A percentile compares a stretch with the other conserved stretches of the same genome.
These are phyloP conservation scores for Massariosphaeria phaeospora DNA, from an alignment of 495 filamentous ascomycete species.

Conservation along the genomic window DNA sequence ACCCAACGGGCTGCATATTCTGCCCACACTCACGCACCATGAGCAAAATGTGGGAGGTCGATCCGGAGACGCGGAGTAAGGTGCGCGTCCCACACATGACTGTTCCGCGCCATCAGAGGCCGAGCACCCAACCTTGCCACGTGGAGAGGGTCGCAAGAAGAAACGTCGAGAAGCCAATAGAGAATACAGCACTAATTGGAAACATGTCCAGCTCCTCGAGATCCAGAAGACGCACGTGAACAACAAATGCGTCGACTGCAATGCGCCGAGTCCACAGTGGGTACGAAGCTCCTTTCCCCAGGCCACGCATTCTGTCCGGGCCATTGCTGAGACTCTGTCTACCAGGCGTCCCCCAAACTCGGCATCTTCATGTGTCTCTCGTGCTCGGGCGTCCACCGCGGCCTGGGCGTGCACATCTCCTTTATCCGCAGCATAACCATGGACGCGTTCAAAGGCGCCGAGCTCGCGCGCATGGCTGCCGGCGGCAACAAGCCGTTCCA, in stretches of 20 bases:
- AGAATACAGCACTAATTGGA: conserved; percentile 1
- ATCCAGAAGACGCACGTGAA: conserved; percentile 86
- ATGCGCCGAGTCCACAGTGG: conserved; percentile 95
- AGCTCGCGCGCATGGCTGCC: conserved; percentile 79
- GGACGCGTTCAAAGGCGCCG: conserved; percentile 89
- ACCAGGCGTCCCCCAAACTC: conserved; percentile 64
- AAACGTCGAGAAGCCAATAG: too few relatives aligned
- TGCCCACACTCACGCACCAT: conserved; percentile 17
- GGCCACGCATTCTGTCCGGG: conserved; percentile 4
- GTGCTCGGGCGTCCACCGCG: conserved; percentile 91
- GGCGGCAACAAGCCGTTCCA: conserved; percentile 86
- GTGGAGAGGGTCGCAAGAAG: too few relatives aligned
- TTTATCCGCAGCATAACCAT: conserved; percentile 95
- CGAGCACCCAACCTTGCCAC: too few relatives aligned
- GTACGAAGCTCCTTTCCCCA: conserved; percentile 27
- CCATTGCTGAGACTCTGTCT: background rate
- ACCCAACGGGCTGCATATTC: background rate
- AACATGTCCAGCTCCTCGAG: conserved; percentile 60
- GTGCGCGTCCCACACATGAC: conserved; percentile 51
- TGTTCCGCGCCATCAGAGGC: too few relatives aligned
- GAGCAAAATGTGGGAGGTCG: conserved; percentile 89
- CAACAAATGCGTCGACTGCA: conserved; percentile 87
- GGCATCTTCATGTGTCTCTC: conserved; percentile 94
- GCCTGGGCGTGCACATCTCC: conserved; percentile 94
- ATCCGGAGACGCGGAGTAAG: conserved; percentile 91